phyloP scores from a whole-genome alignment of 805 yeast species.

The Suhomyces sp. region DNA sequence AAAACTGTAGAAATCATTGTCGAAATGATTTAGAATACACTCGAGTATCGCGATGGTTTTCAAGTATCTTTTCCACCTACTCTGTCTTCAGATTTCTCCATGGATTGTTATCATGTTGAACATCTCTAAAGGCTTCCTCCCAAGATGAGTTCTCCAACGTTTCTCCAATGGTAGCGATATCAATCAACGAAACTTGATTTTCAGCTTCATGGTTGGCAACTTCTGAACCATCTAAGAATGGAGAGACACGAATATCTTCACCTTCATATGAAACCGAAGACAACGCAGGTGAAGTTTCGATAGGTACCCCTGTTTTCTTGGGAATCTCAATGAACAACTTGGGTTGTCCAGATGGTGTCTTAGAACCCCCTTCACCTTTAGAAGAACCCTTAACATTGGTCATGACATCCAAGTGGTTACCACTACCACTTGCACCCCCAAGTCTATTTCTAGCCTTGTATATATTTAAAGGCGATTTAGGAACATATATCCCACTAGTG shows the following conservation, averaged over 20 bases:
- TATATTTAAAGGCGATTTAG: slow-evolving; percentile 28
- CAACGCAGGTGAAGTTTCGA: slow-evolving; percentile 1
- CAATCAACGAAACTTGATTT: slow-evolving; percentile 16
- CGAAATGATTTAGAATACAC: no score
- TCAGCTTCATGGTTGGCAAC: slow-evolving; percentile 2
- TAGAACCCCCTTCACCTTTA: no score
- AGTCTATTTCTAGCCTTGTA: slow-evolving; percentile 17
- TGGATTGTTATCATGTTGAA: slow-evolving; percentile 7
- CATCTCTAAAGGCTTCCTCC: slow-evolving; percentile 25
- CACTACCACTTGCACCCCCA: no score
- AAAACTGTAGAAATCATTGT: no score
- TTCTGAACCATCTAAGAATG: slow-evolving; percentile 10
- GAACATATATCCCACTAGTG: slow-evolving; percentile 28
- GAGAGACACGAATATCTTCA: slow-evolving; percentile 15
- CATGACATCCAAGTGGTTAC: slow-evolving; percentile 7
- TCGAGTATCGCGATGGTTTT: no score
- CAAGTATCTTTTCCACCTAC: no score
- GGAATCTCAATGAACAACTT: slow-evolving; percentile 20
- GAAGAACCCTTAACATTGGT: no score
- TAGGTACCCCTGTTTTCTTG: slow-evolving; percentile 4
- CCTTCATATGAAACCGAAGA: slow-evolving; percentile 1
- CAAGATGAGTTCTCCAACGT: slow-evolving; percentile 25
- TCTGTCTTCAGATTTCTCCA: no score
- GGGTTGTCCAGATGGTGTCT: slow-evolving; percentile 11
- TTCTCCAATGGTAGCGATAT: slow-evolving; percentile 24